Percentiles rank a stretch among this genome's conserved stretches.
These are phyloP conservation scores for Debaryomyces hansenii DNA, from an alignment of 805 yeast genomes.

Conservation along the genomic window DNA sequence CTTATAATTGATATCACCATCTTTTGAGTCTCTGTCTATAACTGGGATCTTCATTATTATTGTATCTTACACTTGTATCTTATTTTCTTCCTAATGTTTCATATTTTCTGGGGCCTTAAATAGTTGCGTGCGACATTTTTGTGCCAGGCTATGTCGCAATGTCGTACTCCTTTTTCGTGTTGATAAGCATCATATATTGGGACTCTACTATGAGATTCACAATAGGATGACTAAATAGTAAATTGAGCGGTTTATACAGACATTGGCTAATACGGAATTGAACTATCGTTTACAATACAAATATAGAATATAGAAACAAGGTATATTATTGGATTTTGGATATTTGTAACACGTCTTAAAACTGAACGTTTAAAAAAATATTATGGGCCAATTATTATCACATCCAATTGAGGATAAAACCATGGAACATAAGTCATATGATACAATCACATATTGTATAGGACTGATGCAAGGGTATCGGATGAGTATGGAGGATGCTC, in stretches of 20 bases:
- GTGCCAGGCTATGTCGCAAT: neutral
- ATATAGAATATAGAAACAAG: too few relatives aligned
- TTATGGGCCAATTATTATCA: slow-evolving; percentile 74
- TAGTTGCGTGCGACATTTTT: slow-evolving; percentile 3
- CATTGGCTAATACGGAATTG: too few relatives aligned
- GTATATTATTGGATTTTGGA: too few relatives aligned
- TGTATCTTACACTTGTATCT: neutral
- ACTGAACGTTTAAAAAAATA: neutral
- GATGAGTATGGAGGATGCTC: slow-evolving; percentile 75
- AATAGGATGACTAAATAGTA: too few relatives aligned
- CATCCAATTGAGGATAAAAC: slow-evolving; percentile 72
- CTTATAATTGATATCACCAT: slow-evolving; percentile 31
- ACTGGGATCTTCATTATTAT: slow-evolving; percentile 26
- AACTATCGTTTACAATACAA: too few relatives aligned
- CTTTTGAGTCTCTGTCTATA: slow-evolving; percentile 22
- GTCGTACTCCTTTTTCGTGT: neutral
- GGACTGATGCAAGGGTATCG: slow-evolving; percentile 83
- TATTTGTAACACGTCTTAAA: too few relatives aligned
- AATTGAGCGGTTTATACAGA: too few relatives aligned
- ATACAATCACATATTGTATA: slow-evolving; percentile 54
- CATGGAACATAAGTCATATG: slow-evolving; percentile 47
- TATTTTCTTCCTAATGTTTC: neutral
- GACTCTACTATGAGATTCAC: too few relatives aligned
- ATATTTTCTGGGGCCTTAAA: neutral
- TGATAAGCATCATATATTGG: neutral